Percentiles rank a stretch among this genome's conserved stretches.
These are phyloP conservation scores for Naganishia sp. DNA, from an alignment of 1,284 basidiomycete genomes.

Conservation along the genomic window DNA sequence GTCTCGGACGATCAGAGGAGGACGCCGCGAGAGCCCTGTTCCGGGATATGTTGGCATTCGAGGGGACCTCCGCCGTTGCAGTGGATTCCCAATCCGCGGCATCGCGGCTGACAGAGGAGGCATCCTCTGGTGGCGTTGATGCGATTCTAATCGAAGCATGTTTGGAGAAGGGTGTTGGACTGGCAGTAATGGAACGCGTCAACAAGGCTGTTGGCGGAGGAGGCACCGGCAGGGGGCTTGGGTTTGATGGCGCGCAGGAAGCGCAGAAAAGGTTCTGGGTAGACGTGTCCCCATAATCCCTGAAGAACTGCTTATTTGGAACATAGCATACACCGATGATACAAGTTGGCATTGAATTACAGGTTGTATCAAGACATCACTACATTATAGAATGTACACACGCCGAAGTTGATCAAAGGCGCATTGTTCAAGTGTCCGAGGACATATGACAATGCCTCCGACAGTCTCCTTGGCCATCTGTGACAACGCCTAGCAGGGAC, in stretches of 20 bases:
- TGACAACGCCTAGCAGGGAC: slow-evolving; percentile 66
- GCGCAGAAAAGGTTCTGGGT: slow-evolving; percentile 30
- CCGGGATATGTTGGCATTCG: slow-evolving; percentile 80
- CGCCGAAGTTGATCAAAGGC: slow-evolving; percentile 71
- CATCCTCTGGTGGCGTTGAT: slow-evolving; percentile 62
- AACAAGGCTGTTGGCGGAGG: slow-evolving; percentile 79
- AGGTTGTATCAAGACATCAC: background rate
- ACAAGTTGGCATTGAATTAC: background rate
- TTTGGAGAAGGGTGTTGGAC: slow-evolving; percentile 74
- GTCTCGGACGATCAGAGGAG: slow-evolving; percentile 69
- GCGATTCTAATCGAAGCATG: slow-evolving; percentile 87
- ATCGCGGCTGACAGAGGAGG: background rate
- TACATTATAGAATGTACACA: slow-evolving; percentile 62
- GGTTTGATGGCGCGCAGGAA: too few relatives aligned
- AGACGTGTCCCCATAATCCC: slow-evolving; percentile 2
- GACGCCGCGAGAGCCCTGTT: slow-evolving; percentile 80
- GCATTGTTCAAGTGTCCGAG: slow-evolving; percentile 68
- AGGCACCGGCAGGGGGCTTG: slow-evolving; percentile 33
- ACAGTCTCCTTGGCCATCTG: slow-evolving; percentile 77
- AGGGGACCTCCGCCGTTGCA: slow-evolving; percentile 48
- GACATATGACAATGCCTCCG: slow-evolving; percentile 73
- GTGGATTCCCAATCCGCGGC: background rate
- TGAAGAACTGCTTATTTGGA: background rate
- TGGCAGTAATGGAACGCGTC: slow-evolving; percentile 98
- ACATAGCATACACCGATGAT: background rate